These are phyloP conservation scores for Malus asiatica DNA, from an alignment of 306 rosid species.

Conservation along the genomic window DNA sequence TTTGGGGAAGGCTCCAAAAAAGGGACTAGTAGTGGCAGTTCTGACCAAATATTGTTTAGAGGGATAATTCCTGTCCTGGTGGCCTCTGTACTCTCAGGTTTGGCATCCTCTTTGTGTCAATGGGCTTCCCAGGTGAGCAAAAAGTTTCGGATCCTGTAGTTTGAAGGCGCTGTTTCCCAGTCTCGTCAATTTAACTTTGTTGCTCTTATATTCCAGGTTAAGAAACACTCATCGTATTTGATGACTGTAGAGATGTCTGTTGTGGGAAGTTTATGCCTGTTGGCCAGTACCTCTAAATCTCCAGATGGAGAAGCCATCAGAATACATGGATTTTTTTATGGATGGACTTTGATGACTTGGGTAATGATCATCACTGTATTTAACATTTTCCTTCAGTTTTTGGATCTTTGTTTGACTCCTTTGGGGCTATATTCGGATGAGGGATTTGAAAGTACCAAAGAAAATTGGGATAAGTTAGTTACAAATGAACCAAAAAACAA, in stretches of 20 bases:
- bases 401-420: not conserved
- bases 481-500: not conserved
- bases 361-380: constrained; percentile 34
- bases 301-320: constrained; percentile 88
- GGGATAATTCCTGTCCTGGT: constrained; percentile 88
- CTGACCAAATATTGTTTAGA: constrained; percentile 70
- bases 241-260: constrained; percentile 96
- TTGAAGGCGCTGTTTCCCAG: not conserved
- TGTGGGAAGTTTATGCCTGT: constrained; percentile 79
- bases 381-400: not conserved
- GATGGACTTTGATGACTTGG: constrained; percentile 78
- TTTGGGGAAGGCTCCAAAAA: constrained; percentile 87
- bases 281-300: constrained; percentile 69
- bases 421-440: not conserved
- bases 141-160: constrained; percentile 12
- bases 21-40: constrained; percentile 39
- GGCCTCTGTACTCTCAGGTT: constrained; percentile 91
- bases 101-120: constrained; percentile 93
- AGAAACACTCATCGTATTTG: constrained; percentile 88
- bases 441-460: not conserved
- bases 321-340: constrained; percentile 68
- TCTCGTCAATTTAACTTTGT: not conserved
- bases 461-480: not conserved
- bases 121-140: constrained; percentile 95
- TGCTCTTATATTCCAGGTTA: constrained; percentile 58